Percentiles rank a stretch among this genome's conserved stretches.
phyloP scores from a whole-genome alignment of 2,329 filamentous ascomycete species.

The Aureobasidium sp. region DNA sequence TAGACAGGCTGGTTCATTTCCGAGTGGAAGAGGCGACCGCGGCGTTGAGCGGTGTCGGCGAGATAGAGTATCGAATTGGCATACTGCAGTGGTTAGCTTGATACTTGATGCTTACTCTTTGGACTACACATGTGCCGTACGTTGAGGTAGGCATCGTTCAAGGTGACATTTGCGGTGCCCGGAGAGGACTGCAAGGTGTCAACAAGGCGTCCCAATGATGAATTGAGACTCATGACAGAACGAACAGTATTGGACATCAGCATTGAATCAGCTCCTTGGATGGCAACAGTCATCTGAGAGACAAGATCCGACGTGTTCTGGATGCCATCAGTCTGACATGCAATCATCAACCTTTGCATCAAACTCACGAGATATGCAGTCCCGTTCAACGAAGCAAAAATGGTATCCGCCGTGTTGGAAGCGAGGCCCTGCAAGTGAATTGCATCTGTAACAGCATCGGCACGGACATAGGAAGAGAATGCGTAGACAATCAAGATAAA shows the following conservation, averaged over 20 bases:
- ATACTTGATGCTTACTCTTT: neutral
- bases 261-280: neutral
- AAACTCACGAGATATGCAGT: slow-evolving; percentile 3
- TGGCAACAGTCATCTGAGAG: neutral
- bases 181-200: neutral
- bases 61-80: slow-evolving; percentile 21
- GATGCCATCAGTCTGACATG: neutral
- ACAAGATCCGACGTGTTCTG: slow-evolving; percentile 10
- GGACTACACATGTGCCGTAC: neutral
- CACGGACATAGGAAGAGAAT: neutral
- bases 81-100: slow-evolving; percentile 20
- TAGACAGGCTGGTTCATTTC: slow-evolving; percentile 29
- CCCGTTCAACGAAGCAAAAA: slow-evolving; percentile 9
- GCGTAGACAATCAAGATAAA: neutral
- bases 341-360: neutral
- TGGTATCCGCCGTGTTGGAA: neutral
- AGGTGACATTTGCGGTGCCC: neutral
- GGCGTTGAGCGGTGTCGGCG: slow-evolving; percentile 22
- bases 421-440: neutral
- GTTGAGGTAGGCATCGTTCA: slow-evolving; percentile 12
- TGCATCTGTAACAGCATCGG: slow-evolving; percentile 2
- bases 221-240: neutral
- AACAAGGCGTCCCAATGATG: neutral
- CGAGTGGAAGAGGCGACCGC: slow-evolving; percentile 28
- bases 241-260: neutral